Conservation (phyloP, 129 eudicot species). For the Oenanthe sinensis region DNA sequence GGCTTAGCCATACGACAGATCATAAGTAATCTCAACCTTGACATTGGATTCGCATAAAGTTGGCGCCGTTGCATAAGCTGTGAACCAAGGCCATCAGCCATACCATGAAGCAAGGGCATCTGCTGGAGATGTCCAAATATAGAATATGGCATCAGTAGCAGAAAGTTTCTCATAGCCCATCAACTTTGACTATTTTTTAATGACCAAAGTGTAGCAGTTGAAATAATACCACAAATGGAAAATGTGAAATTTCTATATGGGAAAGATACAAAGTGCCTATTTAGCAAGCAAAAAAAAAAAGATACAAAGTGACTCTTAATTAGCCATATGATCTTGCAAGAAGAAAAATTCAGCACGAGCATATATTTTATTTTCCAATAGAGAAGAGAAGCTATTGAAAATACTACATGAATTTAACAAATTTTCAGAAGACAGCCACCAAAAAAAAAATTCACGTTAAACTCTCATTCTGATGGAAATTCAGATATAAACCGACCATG, state of each 20-base stretch:
- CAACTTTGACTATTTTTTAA: background rate
- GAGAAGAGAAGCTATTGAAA: background rate
- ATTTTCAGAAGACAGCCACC: background rate
- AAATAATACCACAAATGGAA: background rate
- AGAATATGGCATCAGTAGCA: conserved; percentile 7
- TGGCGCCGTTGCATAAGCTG: conserved; percentile 76
- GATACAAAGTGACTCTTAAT: background rate
- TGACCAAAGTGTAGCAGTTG: background rate
- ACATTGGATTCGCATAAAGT: conserved; percentile 80
- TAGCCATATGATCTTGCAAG: background rate
- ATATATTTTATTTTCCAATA: background rate
- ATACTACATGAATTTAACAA: background rate
- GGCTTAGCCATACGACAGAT: conserved; percentile 99
- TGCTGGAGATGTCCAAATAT: conserved; percentile 23
- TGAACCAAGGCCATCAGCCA: conserved; percentile 71
- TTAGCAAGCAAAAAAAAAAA: too few relatives aligned
- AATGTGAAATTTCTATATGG: background rate
- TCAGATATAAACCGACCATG: background rate
- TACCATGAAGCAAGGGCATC: conserved; percentile 54
- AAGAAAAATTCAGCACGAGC: background rate
- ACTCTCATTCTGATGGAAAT: background rate
- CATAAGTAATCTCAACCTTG: conserved; percentile 78
- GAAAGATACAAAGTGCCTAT: background rate
- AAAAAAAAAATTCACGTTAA: background rate
- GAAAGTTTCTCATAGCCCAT: background rate